Evolutionary conservation across 352 stramenopile genomes (phyloP), one percentile per base, ranked within the genome.

Genomic region (Pythium monospermum): DNA sequence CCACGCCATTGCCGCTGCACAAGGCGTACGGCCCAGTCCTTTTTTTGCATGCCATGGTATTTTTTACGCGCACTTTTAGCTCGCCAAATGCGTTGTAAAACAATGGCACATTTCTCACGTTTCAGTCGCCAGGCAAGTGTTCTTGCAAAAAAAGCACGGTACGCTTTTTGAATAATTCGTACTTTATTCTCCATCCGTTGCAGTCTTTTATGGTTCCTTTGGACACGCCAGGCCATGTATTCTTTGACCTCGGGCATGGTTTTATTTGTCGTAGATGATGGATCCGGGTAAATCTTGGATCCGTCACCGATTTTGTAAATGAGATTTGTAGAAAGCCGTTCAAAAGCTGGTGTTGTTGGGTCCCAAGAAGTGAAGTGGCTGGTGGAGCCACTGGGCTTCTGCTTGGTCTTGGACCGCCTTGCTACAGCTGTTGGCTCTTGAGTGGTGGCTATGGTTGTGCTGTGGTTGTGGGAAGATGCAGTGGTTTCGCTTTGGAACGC

Each of bases 141-240:
- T 15, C 89, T 81, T 6, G 91, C 91, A 27, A 87, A 84, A 56
- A 94, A 96, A 15, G 76, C 87, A 31, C 91, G 82, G 41, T 97
- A 91, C 6, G 76, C 85, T n/a, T 73, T 69, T 56, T 98, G 94
- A 43, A 98, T 96, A 13, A 87, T 61, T 3, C 58, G 57, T 5
- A 91, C 91, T 45, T 93, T 87, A 4, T 59, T 61, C 25, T 94
- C 67, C 64, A 98, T 83, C 26, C 84, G 79, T 38, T 87, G 66
- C 12, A 98, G 77, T 11, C 91, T 75, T 73, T 97, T 97, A 45
- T 94, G 80, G 59, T 98, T 98, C 21, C 94, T 74, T 61, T 94
- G 87, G 23, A 98, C 78, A 40, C 95, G 76, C 94, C 95, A 98
- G 10, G 69, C 70, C 95, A 98, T 98, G 80, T 98, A 98, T 64